Conservation (phyloP, 768 basidiomycete genomes). For the Macrolepiota albuminosa region DNA sequence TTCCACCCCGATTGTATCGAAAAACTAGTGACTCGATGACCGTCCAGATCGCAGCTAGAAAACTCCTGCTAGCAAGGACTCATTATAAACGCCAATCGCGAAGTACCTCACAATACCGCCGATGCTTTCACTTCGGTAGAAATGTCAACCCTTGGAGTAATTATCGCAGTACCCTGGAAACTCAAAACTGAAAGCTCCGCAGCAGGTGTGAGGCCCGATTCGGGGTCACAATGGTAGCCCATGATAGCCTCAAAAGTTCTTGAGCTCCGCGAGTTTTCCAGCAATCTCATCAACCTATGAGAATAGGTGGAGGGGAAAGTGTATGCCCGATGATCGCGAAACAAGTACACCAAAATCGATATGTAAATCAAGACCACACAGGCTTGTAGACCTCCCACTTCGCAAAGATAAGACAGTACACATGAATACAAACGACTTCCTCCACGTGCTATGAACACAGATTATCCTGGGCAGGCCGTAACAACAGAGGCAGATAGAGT, state of each 20-base stretch:
- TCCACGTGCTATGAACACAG: neutral
- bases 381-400: neutral
- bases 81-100: neutral
- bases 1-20: too few relatives aligned
- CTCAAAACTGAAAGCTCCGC: neutral
- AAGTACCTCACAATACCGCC: neutral
- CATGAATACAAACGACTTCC: neutral
- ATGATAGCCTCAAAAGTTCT: neutral
- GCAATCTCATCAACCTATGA: neutral
- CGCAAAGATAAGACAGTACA: neutral
- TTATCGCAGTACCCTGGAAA: neutral
- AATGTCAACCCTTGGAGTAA: neutral
- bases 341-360: neutral
- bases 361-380: neutral
- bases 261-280: neutral
- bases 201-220: neutral
- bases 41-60: neutral
- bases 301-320: neutral
- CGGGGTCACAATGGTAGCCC: neutral
- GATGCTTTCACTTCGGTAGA: neutral
- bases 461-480: neutral
- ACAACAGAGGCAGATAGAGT: neutral
- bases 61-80: neutral
- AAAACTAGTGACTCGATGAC: neutral
- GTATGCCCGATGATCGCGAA: neutral